Conservation (phyloP, 345 rosid genomes). For the Eucalyptus pauciflora region DNA sequence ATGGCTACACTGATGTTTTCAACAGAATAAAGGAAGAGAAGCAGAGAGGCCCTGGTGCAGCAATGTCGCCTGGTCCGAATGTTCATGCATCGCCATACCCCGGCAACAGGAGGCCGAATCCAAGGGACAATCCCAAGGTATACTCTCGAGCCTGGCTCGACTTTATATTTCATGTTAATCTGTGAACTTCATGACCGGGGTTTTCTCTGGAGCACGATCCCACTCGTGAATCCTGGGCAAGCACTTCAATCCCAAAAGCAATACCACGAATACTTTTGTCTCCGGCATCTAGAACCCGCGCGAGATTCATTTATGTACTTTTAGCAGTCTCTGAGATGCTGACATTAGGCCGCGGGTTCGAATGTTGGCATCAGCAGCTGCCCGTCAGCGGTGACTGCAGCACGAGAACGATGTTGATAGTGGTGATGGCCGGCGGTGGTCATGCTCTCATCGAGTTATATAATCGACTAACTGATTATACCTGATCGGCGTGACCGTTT, state of each 20-base stretch:
- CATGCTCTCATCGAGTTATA: neutral
- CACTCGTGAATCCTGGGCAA: neutral
- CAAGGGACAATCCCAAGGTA: neutral
- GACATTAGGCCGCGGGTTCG: neutral
- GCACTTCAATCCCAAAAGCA: neutral
- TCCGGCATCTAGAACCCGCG: neutral
- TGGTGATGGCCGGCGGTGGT: neutral
- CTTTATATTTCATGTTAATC: neutral
- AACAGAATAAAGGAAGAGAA: conserved; percentile 72
- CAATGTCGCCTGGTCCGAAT: neutral
- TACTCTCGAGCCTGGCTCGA: neutral
- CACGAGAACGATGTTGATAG: neutral
- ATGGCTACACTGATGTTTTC: conserved; percentile 76
- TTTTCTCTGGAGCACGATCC: neutral
- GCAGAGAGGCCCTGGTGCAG: conserved; percentile 16
- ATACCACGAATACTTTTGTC: neutral
- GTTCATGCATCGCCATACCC: conserved; percentile 16
- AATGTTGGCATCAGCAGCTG: neutral
- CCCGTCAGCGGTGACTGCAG: neutral
- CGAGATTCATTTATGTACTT: neutral
- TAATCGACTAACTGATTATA: neutral
- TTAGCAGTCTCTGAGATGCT: neutral
- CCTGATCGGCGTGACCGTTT: neutral
- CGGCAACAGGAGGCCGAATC: neutral
- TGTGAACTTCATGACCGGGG: neutral